Evolutionary conservation across 1,284 basidiomycete genomes (phyloP).

Genomic region (Boletus coffeatus): DNA sequence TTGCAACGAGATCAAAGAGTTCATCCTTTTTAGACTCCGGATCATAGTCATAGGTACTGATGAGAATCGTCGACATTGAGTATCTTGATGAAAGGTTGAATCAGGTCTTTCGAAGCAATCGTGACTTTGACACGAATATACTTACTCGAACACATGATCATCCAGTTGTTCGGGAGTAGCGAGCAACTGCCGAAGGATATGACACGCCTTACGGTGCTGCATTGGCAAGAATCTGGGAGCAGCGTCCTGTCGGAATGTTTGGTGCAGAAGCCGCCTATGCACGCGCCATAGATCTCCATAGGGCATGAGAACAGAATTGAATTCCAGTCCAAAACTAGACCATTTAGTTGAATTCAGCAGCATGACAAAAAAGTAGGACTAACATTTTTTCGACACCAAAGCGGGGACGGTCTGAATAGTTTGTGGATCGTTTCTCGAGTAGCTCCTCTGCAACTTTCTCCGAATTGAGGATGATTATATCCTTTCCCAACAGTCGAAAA

Average conservation of each 20-base stretch:
- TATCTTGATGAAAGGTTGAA: not conserved
- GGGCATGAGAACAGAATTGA: not conserved
- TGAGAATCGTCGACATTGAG: conserved; percentile 13
- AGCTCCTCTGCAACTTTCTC: conserved; percentile 1
- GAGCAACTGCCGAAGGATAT: not conserved
- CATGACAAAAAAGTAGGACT: not conserved
- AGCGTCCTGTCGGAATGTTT: not conserved
- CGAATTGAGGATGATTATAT: not conserved
- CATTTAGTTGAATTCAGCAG: not conserved
- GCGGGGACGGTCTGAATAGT: conserved; percentile 7
- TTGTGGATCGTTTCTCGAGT: conserved; percentile 4
- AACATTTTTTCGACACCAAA: not conserved
- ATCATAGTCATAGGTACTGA: conserved; percentile 9
- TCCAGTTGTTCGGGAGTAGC: not conserved
- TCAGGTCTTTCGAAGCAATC: not conserved
- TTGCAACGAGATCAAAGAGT: not conserved
- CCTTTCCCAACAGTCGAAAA: not conserved
- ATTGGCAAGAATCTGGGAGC: not conserved
- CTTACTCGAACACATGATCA: conserved; percentile 9
- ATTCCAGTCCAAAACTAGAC: not conserved
- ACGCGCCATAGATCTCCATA: not conserved
- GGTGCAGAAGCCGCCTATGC: not conserved
- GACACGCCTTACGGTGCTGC: not conserved
- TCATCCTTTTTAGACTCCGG: not conserved
- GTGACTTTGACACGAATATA: not conserved